phyloP scores from a whole-genome alignment of 2,329 filamentous ascomycete species.

The Metarhizium humberi region DNA sequence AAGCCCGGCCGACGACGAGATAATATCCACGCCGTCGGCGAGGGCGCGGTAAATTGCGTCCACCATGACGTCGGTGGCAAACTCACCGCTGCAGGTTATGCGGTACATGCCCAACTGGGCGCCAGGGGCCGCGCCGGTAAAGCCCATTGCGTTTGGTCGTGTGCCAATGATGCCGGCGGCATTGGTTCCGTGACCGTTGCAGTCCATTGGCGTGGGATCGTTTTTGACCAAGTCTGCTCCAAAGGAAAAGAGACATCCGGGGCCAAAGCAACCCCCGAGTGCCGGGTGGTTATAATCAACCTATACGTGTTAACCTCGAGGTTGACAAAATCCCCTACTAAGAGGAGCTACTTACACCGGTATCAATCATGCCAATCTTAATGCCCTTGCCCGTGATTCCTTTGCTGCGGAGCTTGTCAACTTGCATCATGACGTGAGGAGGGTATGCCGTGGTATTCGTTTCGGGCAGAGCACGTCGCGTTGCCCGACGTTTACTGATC shows the following conservation, averaged over 20 bases:
- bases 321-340: no score
- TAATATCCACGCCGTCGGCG: conserved; percentile 44
- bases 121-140: no score
- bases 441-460: no score
- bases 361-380: conserved; percentile 45
- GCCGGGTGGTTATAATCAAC: conserved; percentile 53
- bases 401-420: conserved; percentile 39
- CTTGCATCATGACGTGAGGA: conserved; percentile 45
- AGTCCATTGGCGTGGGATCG: conserved; percentile 30
- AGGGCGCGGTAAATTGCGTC: conserved; percentile 46
- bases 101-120: no score
- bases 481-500: no score
- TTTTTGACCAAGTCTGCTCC: conserved; percentile 48
- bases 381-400: conserved; percentile 41
- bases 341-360: conserved; percentile 6
- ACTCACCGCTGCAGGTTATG: no score
- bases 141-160: no score
- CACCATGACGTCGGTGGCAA: conserved; percentile 41
- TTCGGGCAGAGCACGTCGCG: no score
- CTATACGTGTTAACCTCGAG: no score
- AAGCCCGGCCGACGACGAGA: conserved; percentile 40
- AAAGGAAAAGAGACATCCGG: conserved; percentile 43
- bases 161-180: no score
- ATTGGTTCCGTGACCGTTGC: no score
- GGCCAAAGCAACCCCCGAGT: conserved; percentile 51